Conservation (phyloP, 2,329 filamentous ascomycete genomes). For the Trichothecium roseum region DNA sequence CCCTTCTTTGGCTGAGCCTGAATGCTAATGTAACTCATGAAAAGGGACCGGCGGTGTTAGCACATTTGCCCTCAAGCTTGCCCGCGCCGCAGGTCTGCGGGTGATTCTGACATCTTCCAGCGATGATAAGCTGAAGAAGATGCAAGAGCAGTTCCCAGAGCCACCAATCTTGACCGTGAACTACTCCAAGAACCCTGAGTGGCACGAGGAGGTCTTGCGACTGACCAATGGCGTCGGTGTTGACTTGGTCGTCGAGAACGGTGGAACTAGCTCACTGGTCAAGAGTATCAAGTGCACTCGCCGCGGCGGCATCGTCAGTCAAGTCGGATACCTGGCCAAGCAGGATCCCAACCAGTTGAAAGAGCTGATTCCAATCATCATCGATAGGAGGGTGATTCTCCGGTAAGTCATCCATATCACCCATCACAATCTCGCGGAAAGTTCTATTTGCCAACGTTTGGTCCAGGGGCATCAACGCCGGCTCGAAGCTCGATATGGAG, state of each 20-base stretch:
- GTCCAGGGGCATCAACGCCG: slow-evolving; percentile 26
- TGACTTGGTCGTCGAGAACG: slow-evolving; percentile 26
- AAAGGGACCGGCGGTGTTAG: slow-evolving; percentile 24
- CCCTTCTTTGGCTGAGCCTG: too few species aligned
- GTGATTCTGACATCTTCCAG: slow-evolving; percentile 26
- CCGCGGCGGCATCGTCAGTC: slow-evolving; percentile 29
- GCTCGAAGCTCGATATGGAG: slow-evolving; percentile 27
- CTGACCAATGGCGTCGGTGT: slow-evolving; percentile 21
- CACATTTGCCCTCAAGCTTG: slow-evolving; percentile 23
- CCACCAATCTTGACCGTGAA: slow-evolving; percentile 18
- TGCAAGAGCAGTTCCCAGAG: slow-evolving; percentile 12
- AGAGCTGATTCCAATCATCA: slow-evolving; percentile 23
- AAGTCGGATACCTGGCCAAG: slow-evolving; percentile 29
- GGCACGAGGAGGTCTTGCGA: slow-evolving; percentile 20
- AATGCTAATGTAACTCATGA: neutral
- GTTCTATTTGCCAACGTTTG: neutral
- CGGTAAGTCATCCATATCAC: slow-evolving; percentile 8
- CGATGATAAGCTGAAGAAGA: slow-evolving; percentile 19
- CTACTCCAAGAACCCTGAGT: slow-evolving; percentile 16
- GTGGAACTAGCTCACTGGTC: slow-evolving; percentile 24
- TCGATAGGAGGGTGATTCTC: slow-evolving; percentile 23
- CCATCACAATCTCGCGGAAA: neutral
- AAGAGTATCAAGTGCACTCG: slow-evolving; percentile 26
- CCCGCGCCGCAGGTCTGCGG: slow-evolving; percentile 17
- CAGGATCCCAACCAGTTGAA: slow-evolving; percentile 16